Base-by-base conservation (phyloP, 345 rosid genomes). In the Cardiospermum halicacabum region DNA sequence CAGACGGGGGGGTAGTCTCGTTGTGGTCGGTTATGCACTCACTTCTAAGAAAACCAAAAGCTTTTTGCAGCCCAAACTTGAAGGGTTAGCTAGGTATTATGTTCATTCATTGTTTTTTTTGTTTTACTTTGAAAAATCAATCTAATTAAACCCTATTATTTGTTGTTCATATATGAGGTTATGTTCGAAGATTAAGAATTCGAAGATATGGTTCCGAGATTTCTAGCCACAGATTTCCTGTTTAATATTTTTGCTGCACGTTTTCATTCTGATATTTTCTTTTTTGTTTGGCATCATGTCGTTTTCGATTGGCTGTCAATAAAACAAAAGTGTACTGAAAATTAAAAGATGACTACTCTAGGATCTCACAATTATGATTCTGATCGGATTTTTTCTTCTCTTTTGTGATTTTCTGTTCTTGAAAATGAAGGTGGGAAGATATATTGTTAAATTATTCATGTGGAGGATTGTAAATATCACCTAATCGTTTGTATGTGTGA, bases 41-140 rank as follows among this genome's bases (percentile, higher is more conserved):
- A 88, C 95, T 32, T 85, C 95, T 30, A 88, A 88, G 82, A 88
- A 88, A 70, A 76, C 70, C 47, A 82, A 85, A 87, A 88, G 95
- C 80, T 88, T 88, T 53, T 75, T 88, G 74, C 82, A 88, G 75
- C 95, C 95, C 1, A 83, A 88, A 65, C 79, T 88, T 47, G 81
- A 85, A 69, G 78, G 91, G 53, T 73, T 88, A 58, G 95, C 95
- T 68, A 80, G 95, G 95, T 88, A 78, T 58, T 7, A 34, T 13
- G 18, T 58, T 40, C 25, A 78, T 58, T 16, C 36, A 7, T 22
- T 58, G 51, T 18, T 11, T 49, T 19, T 11, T 5, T 28, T 64
- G n/a, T n/a, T n/a, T n/a, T n/a, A n/a, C n/a, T 54, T 32, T 4
- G 10, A 34, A 34, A 34, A 34, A 34, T 4, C 5, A 15, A 39